These are phyloP conservation scores for Alternaria novae-zelandiae DNA, from an alignment of 2,329 filamentous ascomycete genomes.

Conservation along the genomic window DNA sequence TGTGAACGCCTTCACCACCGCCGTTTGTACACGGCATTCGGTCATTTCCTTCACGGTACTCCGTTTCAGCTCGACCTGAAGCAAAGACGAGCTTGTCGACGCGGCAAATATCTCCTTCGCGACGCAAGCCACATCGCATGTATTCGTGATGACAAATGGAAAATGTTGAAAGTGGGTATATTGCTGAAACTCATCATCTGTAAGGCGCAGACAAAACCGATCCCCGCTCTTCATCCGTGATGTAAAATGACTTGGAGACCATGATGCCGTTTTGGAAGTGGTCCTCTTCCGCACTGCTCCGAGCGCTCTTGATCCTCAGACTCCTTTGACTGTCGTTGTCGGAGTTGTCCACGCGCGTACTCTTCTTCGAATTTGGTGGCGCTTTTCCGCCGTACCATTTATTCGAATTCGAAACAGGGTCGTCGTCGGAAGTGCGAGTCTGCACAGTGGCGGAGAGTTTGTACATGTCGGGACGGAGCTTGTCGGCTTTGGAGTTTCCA, in stretches of 20 bases:
- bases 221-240: slow-evolving; percentile 36
- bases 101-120: not conserved
- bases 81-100: not conserved
- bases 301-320: slow-evolving; percentile 24
- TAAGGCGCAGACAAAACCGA: slow-evolving; percentile 9
- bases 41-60: not conserved
- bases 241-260: slow-evolving; percentile 40
- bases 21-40: not conserved
- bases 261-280: slow-evolving; percentile 33
- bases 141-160: not conserved
- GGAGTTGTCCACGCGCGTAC: slow-evolving; percentile 7
- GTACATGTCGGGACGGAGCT: slow-evolving; percentile 29
- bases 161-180: not conserved
- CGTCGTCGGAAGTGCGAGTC: slow-evolving; percentile 23
- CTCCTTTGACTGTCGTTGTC: slow-evolving; percentile 36
- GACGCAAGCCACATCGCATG: not conserved
- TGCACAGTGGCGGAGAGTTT: slow-evolving; percentile 25
- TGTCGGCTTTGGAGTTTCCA: slow-evolving; percentile 16
- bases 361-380: slow-evolving; percentile 20
- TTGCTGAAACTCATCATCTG: not conserved
- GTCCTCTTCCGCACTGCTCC: slow-evolving; percentile 25
- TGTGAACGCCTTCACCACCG: not conserved
- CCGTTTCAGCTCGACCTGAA: not conserved
- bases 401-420: not conserved
- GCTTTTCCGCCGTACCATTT: slow-evolving; percentile 11